Conservation (phyloP, 176 grass and related monocot species). For the Triticum monococcum region DNA sequence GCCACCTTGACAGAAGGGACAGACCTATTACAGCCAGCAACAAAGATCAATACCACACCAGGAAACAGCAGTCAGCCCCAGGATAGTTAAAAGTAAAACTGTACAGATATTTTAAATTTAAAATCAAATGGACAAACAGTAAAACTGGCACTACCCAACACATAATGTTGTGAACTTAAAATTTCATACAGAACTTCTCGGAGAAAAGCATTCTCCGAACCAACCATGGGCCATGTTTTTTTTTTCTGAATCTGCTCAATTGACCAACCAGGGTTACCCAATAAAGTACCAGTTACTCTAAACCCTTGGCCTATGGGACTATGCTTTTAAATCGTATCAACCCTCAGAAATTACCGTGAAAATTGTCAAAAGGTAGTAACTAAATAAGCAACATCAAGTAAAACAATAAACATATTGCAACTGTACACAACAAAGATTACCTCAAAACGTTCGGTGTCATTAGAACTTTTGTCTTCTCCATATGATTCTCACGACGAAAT, state of each 20-base stretch:
- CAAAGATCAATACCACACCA: background rate
- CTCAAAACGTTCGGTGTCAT: conserved; percentile 35
- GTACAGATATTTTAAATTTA: background rate
- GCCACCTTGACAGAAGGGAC: background rate
- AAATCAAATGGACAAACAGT: conserved; percentile 11
- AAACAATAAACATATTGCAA: background rate
- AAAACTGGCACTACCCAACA: background rate
- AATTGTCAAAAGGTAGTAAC: background rate
- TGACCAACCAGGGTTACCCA: background rate
- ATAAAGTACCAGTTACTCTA: background rate
- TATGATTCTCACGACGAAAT: conserved; percentile 17
- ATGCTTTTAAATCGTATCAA: background rate
- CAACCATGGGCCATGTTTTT: background rate
- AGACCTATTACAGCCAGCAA: background rate
- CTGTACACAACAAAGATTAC: conserved; percentile 25
- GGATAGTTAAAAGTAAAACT: background rate
- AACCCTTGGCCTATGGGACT: background rate
- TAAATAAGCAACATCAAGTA: conserved; percentile 16
- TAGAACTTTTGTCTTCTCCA: conserved; percentile 21
- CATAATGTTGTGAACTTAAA: background rate
- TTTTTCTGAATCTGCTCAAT: background rate
- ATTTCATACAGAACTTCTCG: background rate
- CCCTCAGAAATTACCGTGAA: background rate
- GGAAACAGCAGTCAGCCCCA: background rate
- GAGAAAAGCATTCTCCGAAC: background rate